A percentile compares a stretch with the other conserved stretches of the same genome.
Conservation (phyloP, 805 yeast genomes). For the Monosporozyma unispora region DNA sequence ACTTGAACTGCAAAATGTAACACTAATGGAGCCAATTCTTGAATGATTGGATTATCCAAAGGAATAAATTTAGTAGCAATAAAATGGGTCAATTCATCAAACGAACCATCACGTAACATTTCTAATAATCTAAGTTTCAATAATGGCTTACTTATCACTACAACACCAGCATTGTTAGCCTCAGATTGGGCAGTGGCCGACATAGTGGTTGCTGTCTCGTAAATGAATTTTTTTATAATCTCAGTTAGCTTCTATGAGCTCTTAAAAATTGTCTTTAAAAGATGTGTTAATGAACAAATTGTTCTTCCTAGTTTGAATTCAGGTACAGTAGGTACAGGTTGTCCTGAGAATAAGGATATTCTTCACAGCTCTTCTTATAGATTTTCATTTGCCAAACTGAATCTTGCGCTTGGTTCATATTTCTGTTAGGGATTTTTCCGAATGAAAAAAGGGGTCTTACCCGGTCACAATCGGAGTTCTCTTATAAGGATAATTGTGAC, state of each 20-base stretch:
- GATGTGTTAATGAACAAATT: too few relatives aligned
- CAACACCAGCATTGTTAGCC: neutral
- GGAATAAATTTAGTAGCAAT: conserved; percentile 10
- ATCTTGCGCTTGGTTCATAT: neutral
- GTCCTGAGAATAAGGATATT: neutral
- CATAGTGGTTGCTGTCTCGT: neutral
- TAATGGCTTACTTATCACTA: conserved; percentile 33
- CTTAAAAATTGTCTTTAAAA: too few relatives aligned
- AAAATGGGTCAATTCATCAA: conserved; percentile 15
- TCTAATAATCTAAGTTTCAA: conserved; percentile 55
- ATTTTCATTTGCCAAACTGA: neutral
- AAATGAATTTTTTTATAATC: neutral
- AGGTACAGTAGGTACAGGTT: neutral
- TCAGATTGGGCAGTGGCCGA: neutral
- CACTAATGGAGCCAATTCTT: conserved; percentile 38
- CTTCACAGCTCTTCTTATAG: neutral
- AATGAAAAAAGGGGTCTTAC: neutral
- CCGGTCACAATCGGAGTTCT: neutral
- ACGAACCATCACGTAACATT: conserved; percentile 37
- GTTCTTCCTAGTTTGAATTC: too few relatives aligned
- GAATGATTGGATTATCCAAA: conserved; percentile 27
- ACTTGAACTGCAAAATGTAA: conserved; percentile 85
- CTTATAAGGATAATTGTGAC: neutral
- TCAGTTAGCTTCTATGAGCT: neutral
- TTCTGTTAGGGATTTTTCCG: neutral